Conservation (phyloP, 192 early-diverging fungal genomes). For the Coemansia sp. region DNA sequence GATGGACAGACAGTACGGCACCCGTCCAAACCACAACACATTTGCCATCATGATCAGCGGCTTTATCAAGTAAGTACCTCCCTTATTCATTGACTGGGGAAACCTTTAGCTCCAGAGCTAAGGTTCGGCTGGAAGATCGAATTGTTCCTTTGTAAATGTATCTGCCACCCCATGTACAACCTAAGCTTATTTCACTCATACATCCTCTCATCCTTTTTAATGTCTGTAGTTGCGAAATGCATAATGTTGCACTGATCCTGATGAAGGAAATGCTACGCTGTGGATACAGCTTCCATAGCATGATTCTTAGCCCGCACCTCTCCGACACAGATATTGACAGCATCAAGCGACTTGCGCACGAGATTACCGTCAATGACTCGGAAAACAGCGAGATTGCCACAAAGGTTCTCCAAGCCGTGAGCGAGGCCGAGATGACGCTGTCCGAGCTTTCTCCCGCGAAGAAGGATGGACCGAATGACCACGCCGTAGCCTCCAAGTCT, state of each 20-base stretch:
- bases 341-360: conserved; percentile 48
- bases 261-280: conserved; percentile 54
- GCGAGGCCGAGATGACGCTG: conserved; percentile 35
- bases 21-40: conserved; percentile 68
- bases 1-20: conserved; percentile 53
- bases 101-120: no score
- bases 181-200: not conserved
- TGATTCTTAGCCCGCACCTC: conserved; percentile 54
- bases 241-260: conserved; percentile 42
- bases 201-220: not conserved
- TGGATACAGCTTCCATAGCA: conserved; percentile 37
- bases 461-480: not conserved
- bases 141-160: not conserved
- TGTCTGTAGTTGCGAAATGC: conserved; percentile 34
- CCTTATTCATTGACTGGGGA: no score
- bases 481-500: not conserved
- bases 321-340: conserved; percentile 41
- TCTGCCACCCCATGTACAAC: not conserved
- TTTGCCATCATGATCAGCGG: conserved; percentile 77
- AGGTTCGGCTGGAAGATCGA: no score
- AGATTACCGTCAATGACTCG: conserved; percentile 16
- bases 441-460: conserved; percentile 9
- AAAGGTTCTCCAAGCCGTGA: conserved; percentile 33
- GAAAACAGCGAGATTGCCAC: conserved; percentile 32
- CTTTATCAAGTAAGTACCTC: conserved; percentile 56